Percentiles rank a stretch among this genome's conserved stretches.
phyloP scores from a whole-genome alignment of 345 rosid genomes.

The Populus simonii region DNA sequence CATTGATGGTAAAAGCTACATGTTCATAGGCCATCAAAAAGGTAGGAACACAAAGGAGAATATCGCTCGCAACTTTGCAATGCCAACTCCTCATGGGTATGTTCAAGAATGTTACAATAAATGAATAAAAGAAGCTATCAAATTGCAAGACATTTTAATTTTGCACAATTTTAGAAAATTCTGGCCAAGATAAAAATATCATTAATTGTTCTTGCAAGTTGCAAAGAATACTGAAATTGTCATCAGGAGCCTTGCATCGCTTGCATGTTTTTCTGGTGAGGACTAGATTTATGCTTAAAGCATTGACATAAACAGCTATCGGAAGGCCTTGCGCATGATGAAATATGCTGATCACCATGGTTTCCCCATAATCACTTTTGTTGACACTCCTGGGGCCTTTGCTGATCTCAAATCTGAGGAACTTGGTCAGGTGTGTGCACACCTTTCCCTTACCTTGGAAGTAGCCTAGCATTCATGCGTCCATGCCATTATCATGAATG shows the following conservation, averaged over 20 bases:
- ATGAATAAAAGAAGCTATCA: not conserved
- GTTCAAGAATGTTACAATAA: conserved; percentile 6
- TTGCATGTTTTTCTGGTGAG: too few relatives aligned
- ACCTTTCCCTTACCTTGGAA: too few relatives aligned
- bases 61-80: conserved; percentile 89
- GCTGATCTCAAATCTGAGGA: conserved; percentile 81
- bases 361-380: conserved; percentile 73
- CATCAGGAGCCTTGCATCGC: too few relatives aligned
- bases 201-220: not conserved
- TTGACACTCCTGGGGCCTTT: conserved; percentile 82
- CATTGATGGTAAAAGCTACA: conserved; percentile 71
- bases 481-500: conserved; percentile 2
- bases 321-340: conserved; percentile 87
- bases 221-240: too few relatives aligned
- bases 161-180: not conserved
- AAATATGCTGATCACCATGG: conserved; percentile 84
- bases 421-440: conserved; percentile 54
- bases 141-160: not conserved
- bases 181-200: not conserved
- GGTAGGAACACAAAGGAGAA: conserved; percentile 98
- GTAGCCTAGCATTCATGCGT: too few relatives aligned
- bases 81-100: conserved; percentile 99
- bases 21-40: conserved; percentile 98
- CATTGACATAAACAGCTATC: conserved; percentile 45
- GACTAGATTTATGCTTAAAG: too few relatives aligned